Percentiles rank a stretch among this genome's conserved stretches.
Evolutionary conservation across 2,329 filamentous ascomycete genomes (phyloP).

Genomic region (Phaeosphaeriaceae sp.): DNA sequence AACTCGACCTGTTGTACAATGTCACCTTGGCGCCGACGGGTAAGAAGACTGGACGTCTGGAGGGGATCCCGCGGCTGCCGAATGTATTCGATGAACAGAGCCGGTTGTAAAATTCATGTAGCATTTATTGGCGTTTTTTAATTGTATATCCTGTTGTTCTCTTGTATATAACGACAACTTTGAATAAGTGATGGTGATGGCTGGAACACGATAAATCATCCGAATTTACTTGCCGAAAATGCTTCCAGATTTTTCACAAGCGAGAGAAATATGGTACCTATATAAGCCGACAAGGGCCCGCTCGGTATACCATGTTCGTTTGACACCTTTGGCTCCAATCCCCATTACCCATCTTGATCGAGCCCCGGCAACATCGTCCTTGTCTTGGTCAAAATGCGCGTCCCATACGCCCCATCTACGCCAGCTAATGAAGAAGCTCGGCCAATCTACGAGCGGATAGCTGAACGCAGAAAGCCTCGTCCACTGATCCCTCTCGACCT

Average conservation of each 20-base stretch:
- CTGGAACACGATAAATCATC: no score
- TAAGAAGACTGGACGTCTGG: conserved; percentile 37
- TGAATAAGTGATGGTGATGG: not conserved
- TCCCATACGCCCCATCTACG: conserved; percentile 60
- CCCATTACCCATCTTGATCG: no score
- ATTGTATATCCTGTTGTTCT: conserved; percentile 11
- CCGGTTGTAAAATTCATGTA: conserved; percentile 25
- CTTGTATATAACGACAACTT: conserved; percentile 20
- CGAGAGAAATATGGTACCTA: no score
- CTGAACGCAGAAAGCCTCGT: conserved; percentile 58
- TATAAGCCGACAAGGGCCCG: conserved; percentile 6
- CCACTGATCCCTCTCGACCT: conserved; percentile 63
- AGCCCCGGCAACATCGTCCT: no score
- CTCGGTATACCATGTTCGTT: not conserved
- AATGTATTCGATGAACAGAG: conserved; percentile 32
- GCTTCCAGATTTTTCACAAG: not conserved
- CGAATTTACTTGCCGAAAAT: no score
- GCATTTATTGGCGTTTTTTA: conserved; percentile 16
- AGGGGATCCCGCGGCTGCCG: conserved; percentile 41
- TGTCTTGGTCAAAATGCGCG: conserved; percentile 56
- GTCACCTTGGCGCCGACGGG: conserved; percentile 60
- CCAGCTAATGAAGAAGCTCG: conserved; percentile 55
- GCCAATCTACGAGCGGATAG: conserved; percentile 59
- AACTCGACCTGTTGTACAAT: conserved; percentile 67
- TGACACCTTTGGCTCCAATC: no score